phyloP scores from a whole-genome alignment of 495 filamentous ascomycete species.

The Haplographium delicatum region DNA sequence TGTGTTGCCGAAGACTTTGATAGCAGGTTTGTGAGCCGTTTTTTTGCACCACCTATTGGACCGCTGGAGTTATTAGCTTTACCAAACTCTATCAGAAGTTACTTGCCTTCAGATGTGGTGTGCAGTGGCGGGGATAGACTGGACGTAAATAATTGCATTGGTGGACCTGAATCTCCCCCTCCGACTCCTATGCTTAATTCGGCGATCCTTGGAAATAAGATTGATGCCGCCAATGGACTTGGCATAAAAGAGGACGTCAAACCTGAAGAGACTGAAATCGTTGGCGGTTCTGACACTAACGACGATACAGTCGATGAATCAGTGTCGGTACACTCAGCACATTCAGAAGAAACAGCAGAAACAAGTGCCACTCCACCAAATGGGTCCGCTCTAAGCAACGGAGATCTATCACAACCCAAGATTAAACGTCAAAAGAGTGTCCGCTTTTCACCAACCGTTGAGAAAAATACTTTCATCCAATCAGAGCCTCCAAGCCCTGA shows the following conservation, averaged over 20 bases:
- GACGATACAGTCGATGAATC: conserved; percentile 15
- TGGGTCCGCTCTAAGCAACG: conserved; percentile 9
- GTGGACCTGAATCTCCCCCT: neutral
- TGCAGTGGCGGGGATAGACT: neutral
- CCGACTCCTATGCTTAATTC: neutral
- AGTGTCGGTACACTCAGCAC: conserved; percentile 1
- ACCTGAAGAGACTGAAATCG: conserved; percentile 7
- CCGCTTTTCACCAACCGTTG: conserved; percentile 56
- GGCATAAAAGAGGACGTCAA: conserved; percentile 5
- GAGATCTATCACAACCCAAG: conserved; percentile 6
- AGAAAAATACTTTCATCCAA: conserved; percentile 48
- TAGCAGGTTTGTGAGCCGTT: neutral
- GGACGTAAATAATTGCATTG: no score
- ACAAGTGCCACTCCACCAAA: conserved; percentile 6
- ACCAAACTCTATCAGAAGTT: conserved; percentile 29
- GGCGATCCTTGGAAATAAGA: neutral
- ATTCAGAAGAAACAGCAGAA: conserved; percentile 15
- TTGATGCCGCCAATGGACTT: neutral
- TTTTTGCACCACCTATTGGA: conserved; percentile 29
- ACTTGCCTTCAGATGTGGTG: neutral
- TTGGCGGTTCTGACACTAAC: conserved; percentile 14
- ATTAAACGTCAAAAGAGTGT: conserved; percentile 47
- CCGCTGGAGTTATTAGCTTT: conserved; percentile 34
- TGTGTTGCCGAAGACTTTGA: neutral
- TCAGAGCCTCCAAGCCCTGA: conserved; percentile 41